A percentile compares a stretch with the other conserved stretches of the same genome.
These are phyloP conservation scores for Diplodia seriata DNA, from an alignment of 2,329 filamentous ascomycete species.

Conservation along the genomic window DNA sequence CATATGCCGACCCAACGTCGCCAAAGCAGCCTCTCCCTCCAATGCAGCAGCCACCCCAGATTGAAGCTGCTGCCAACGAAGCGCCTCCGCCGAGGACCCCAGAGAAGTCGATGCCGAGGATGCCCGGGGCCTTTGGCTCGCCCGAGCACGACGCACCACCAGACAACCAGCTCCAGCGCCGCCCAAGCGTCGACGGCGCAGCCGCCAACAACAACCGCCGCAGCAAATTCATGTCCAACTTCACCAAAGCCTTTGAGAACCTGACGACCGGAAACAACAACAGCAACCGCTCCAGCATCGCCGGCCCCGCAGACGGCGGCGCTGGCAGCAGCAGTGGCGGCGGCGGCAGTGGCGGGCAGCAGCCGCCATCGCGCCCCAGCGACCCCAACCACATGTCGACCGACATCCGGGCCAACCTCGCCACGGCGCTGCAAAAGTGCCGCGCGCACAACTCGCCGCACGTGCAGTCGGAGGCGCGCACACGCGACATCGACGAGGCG, in stretches of 20 bases:
- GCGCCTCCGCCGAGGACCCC: slow-evolving; percentile 35
- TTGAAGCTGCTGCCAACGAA: slow-evolving; percentile 25
- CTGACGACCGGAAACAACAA: slow-evolving; percentile 31
- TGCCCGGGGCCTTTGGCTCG: slow-evolving; percentile 48
- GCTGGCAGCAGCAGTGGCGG: background rate
- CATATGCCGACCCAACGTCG: slow-evolving; percentile 4
- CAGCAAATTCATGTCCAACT: slow-evolving; percentile 46
- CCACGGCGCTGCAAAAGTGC: slow-evolving; percentile 77
- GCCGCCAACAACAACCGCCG: slow-evolving; percentile 38
- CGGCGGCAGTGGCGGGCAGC: too few relatives aligned
- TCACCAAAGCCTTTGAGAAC: slow-evolving; percentile 34
- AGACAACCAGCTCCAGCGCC: slow-evolving; percentile 37
- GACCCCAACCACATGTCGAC: slow-evolving; percentile 25
- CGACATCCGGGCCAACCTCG: slow-evolving; percentile 38
- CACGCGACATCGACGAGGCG: slow-evolving; percentile 74
- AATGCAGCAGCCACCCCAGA: slow-evolving; percentile 21
- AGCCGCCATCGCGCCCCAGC: slow-evolving; percentile 1
- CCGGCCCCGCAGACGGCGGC: background rate
- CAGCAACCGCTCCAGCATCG: slow-evolving; percentile 40
- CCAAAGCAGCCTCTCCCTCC: slow-evolving; percentile 45
- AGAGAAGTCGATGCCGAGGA: slow-evolving; percentile 38
- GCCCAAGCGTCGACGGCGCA: slow-evolving; percentile 44
- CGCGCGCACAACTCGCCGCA: slow-evolving; percentile 75
- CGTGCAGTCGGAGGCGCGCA: slow-evolving; percentile 75
- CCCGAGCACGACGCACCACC: slow-evolving; percentile 39